Percentiles rank a stretch among this genome's conserved stretches.
Evolutionary conservation across 495 filamentous ascomycete species (phyloP).

Genomic region (Penicillium riverlandense): DNA sequence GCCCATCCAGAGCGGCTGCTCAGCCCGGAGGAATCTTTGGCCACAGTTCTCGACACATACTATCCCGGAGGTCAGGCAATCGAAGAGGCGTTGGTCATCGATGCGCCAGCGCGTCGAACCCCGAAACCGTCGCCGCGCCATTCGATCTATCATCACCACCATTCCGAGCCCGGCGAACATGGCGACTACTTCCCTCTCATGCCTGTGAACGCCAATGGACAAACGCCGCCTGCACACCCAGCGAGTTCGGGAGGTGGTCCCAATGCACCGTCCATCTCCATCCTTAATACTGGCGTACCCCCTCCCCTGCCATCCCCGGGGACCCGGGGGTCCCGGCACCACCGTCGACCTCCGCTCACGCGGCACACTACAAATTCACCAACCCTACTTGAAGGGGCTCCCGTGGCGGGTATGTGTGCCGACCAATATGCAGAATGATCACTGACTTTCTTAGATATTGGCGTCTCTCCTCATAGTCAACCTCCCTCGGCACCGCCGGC

Average conservation of each 20-base stretch:
- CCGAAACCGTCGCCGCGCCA: slow-evolving; percentile 73
- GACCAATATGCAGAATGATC: background rate
- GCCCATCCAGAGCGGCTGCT: slow-evolving; percentile 56
- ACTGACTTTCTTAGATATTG: slow-evolving; percentile 23
- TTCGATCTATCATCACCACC: slow-evolving; percentile 46
- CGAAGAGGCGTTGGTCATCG: slow-evolving; percentile 87
- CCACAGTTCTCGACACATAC: slow-evolving; percentile 70
- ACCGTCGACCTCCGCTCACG: slow-evolving; percentile 35
- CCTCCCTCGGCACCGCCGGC: slow-evolving; percentile 11
- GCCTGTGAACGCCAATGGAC: slow-evolving; percentile 42
- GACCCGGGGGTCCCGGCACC: slow-evolving; percentile 40
- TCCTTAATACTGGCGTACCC: slow-evolving; percentile 70
- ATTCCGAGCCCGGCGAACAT: slow-evolving; percentile 62
- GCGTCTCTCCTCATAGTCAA: slow-evolving; percentile 15
- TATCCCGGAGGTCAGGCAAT: slow-evolving; percentile 84
- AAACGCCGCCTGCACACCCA: slow-evolving; percentile 33
- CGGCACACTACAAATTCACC: slow-evolving; percentile 81
- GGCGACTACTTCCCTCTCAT: slow-evolving; percentile 90
- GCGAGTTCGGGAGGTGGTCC: slow-evolving; percentile 23
- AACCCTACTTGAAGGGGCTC: slow-evolving; percentile 45
- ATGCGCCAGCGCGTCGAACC: slow-evolving; percentile 74
- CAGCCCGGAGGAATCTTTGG: slow-evolving; percentile 81
- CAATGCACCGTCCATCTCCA: slow-evolving; percentile 56
- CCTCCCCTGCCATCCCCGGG: slow-evolving; percentile 83
- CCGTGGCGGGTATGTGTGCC: slow-evolving; percentile 21